phyloP scores from a whole-genome alignment of 768 basidiomycete species.

The Tulasnella sp. region DNA sequence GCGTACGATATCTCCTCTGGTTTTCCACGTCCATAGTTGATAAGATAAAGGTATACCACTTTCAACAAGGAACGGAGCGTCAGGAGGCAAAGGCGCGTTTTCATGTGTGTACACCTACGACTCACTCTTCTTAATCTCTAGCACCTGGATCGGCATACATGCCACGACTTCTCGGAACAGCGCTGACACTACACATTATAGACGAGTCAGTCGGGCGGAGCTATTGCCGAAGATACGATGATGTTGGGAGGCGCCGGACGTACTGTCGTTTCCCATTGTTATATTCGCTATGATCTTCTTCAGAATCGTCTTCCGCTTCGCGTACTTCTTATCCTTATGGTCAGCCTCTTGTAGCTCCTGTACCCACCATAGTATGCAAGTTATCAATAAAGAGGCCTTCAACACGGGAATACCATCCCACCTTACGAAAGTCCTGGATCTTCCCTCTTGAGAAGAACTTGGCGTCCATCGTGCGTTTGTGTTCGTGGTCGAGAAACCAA shows the following conservation, averaged over 20 bases:
- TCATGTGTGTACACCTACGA: not conserved
- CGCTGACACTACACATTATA: constrained; percentile 59
- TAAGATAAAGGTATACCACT: constrained; percentile 98
- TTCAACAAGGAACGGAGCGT: constrained; percentile 2
- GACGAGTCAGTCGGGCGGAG: constrained; percentile 17
- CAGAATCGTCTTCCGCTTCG: constrained; percentile 83
- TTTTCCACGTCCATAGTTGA: constrained; percentile 90
- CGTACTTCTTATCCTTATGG: constrained; percentile 91
- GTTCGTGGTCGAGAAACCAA: too few relatives aligned
- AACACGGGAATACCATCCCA: not conserved
- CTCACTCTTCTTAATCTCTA: constrained; percentile 97
- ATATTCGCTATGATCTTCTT: constrained; percentile 99
- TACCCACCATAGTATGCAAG: constrained; percentile 44
- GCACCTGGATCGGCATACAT: constrained; percentile 83
- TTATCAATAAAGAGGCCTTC: constrained; percentile 19
- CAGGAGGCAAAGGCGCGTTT: constrained; percentile 4
- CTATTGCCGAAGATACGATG: constrained; percentile 19
- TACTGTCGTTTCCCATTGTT: constrained; percentile 99
- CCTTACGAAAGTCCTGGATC: constrained; percentile 51
- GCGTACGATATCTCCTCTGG: constrained; percentile 89
- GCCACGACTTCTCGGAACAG: constrained; percentile 93
- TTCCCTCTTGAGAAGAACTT: constrained; percentile 88
- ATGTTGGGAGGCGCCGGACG: constrained; percentile 29
- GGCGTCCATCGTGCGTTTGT: constrained; percentile 38
- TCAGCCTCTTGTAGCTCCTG: constrained; percentile 87